phyloP scores from a whole-genome alignment of 1,284 basidiomycete species.

The Boletus smithii region DNA sequence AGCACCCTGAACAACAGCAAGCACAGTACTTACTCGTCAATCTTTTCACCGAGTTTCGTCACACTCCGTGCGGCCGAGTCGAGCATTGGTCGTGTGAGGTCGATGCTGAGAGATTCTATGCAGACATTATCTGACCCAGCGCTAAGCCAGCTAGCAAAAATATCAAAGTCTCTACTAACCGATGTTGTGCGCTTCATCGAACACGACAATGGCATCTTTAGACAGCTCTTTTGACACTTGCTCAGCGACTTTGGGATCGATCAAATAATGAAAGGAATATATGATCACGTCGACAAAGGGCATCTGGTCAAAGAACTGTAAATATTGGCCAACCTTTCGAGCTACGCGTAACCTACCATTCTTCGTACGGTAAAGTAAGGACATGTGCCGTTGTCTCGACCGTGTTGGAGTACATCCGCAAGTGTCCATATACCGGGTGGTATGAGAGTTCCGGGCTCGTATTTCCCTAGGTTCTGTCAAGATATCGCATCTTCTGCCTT shows the following conservation, averaged over 20 bases:
- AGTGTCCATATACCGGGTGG: slow-evolving; percentile 92
- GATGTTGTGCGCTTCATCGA: slow-evolving; percentile 99
- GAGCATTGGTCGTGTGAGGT: slow-evolving; percentile 97
- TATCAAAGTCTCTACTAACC: slow-evolving; percentile 49
- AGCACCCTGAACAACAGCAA: slow-evolving; percentile 1
- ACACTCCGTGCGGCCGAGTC: slow-evolving; percentile 93
- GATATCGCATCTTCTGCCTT: slow-evolving; percentile 1
- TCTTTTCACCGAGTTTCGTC: slow-evolving; percentile 83
- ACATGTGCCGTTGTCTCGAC: slow-evolving; percentile 82
- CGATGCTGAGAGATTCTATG: slow-evolving; percentile 97
- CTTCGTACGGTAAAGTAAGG: slow-evolving; percentile 96
- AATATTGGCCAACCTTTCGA: neutral
- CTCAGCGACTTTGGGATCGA: slow-evolving; percentile 98
- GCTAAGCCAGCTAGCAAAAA: neutral
- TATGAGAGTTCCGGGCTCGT: slow-evolving; percentile 83
- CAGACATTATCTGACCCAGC: slow-evolving; percentile 85
- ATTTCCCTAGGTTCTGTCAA: slow-evolving; percentile 64
- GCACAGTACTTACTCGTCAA: slow-evolving; percentile 75
- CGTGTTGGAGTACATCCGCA: slow-evolving; percentile 90
- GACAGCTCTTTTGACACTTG: slow-evolving; percentile 98
- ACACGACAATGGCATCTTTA: slow-evolving; percentile 98
- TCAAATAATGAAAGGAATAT: slow-evolving; percentile 98
- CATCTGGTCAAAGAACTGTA: slow-evolving; percentile 58
- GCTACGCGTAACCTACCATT: slow-evolving; percentile 62
- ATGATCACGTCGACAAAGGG: slow-evolving; percentile 95